These are phyloP conservation scores for Acanthamoeba triangularis DNA, from an alignment of 208 protist species.

Conservation along the genomic window DNA sequence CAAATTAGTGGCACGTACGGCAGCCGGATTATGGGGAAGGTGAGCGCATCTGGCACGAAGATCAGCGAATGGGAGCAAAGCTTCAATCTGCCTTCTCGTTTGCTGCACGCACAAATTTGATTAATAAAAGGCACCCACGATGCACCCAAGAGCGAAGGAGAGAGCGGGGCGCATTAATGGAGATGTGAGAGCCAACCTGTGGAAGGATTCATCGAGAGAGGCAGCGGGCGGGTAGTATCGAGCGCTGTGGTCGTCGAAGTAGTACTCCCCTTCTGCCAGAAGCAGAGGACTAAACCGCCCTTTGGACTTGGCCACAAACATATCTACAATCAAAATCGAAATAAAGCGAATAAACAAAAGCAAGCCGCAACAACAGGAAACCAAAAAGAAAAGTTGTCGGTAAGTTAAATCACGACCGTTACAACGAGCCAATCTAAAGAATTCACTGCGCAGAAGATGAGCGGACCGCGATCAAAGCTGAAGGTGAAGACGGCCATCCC, in stretches of 20 bases:
- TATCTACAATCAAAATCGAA: neutral
- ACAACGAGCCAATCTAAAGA: neutral
- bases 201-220: conserved; percentile 26
- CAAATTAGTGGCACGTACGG: conserved; percentile 71
- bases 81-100: conserved; percentile 84
- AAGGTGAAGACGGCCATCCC: conserved; percentile 39
- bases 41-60: conserved; percentile 89
- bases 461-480: conserved; percentile 25
- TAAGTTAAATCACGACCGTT: neutral
- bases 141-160: neutral
- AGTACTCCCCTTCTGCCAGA: conserved; percentile 91
- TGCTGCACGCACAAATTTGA: neutral
- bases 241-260: conserved; percentile 88
- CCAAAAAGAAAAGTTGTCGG: neutral
- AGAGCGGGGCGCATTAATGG: neutral
- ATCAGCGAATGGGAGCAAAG: conserved; percentile 90
- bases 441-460: neutral
- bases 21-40: conserved; percentile 86
- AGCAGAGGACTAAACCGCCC: conserved; percentile 87
- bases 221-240: conserved; percentile 84
- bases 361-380: neutral
- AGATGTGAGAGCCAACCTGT: too few relatives aligned
- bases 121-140: neutral
- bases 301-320: conserved; percentile 66
- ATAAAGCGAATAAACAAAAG: neutral